These are phyloP conservation scores for Aspergillus sclerotialis DNA, from an alignment of 2,329 filamentous ascomycete species.

Conservation along the genomic window DNA sequence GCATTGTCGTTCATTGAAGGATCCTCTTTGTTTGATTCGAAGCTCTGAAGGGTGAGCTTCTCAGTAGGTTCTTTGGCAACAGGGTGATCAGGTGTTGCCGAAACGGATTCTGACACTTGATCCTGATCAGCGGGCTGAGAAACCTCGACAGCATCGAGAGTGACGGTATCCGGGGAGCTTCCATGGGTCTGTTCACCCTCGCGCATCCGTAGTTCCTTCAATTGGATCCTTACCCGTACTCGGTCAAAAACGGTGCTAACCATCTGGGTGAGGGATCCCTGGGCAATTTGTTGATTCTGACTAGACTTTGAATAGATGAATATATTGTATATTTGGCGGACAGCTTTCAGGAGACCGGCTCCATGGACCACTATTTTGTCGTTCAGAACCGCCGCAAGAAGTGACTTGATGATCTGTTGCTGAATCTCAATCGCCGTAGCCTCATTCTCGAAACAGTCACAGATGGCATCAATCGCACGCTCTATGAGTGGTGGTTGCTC, in stretches of 20 bases:
- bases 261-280: constrained; percentile 97
- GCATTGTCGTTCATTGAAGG: constrained; percentile 60
- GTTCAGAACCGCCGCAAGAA: constrained; percentile 90
- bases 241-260: constrained; percentile 96
- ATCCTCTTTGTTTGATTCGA: constrained; percentile 63
- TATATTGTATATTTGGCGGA: constrained; percentile 97
- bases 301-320: constrained; percentile 92
- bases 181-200: constrained; percentile 29
- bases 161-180: constrained; percentile 30
- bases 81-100: constrained; percentile 32
- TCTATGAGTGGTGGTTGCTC: constrained; percentile 74
- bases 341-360: constrained; percentile 88
- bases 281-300: constrained; percentile 92
- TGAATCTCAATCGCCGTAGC: constrained; percentile 87
- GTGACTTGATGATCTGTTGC: constrained; percentile 94
- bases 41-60: constrained; percentile 62
- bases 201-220: constrained; percentile 70
- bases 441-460: constrained; percentile 97
- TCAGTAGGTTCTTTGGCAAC: constrained; percentile 48
- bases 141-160: constrained; percentile 30
- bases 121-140: constrained; percentile 43
- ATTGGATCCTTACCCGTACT: constrained; percentile 75
- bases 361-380: constrained; percentile 99
- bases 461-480: constrained; percentile 96
- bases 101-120: constrained; percentile 35